phyloP scores from a whole-genome alignment of 2,329 filamentous ascomycete genomes.

The Phyllachora maydis region DNA sequence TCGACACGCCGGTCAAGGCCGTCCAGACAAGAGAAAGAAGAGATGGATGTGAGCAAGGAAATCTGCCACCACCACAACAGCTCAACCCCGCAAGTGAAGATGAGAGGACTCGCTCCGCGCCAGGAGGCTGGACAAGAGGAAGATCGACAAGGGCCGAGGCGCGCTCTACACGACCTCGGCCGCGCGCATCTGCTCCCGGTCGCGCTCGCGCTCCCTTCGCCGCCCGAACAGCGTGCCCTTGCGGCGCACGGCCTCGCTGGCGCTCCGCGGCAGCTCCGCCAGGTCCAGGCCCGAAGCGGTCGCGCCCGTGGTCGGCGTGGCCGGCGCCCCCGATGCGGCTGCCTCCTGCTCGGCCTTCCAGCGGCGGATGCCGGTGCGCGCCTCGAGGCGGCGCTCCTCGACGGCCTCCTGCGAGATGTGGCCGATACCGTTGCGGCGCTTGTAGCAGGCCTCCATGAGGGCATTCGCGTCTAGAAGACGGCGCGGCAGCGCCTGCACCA shows the following conservation, averaged over 20 bases:
- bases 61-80: no score
- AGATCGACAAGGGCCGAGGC: slow-evolving; percentile 8
- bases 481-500: slow-evolving; percentile 74
- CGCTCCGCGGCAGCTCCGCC: slow-evolving; percentile 8
- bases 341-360: slow-evolving; percentile 22
- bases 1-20: no score
- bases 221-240: slow-evolving; percentile 25
- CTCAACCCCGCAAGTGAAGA: no score
- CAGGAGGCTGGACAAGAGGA: no score
- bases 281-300: slow-evolving; percentile 6
- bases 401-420: slow-evolving; percentile 67
- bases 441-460: slow-evolving; percentile 68
- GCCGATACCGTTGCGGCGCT: slow-evolving; percentile 58
- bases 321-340: slow-evolving; percentile 3
- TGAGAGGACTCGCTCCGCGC: no score
- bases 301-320: not conserved
- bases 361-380: slow-evolving; percentile 24
- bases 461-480: slow-evolving; percentile 63
- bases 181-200: slow-evolving; percentile 9
- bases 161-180: slow-evolving; percentile 11
- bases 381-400: slow-evolving; percentile 52
- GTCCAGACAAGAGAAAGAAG: no score
- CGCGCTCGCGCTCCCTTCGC: slow-evolving; percentile 17
- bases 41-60: no score
- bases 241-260: slow-evolving; percentile 13